A percentile compares a stretch with the other conserved stretches of the same genome.
These are phyloP conservation scores for Microthlaspi erraticum DNA, from an alignment of 345 rosid species.

Conservation along the genomic window DNA sequence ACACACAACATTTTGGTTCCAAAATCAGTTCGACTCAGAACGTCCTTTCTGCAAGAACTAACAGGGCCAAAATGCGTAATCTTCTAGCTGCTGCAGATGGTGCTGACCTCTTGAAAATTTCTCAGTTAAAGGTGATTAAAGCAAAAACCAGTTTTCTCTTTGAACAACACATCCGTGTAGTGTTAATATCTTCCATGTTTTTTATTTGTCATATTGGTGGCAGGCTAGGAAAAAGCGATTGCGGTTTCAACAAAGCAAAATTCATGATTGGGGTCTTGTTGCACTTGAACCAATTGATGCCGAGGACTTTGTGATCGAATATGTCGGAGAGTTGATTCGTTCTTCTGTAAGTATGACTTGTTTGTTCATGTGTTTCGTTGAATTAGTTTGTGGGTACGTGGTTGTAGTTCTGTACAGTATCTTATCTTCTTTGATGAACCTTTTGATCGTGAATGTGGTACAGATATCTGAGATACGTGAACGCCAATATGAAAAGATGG, in stretches of 20 bases:
- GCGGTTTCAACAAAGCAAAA: constrained; percentile 91
- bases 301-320: constrained; percentile 97
- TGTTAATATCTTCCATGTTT: background rate
- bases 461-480: constrained; percentile 99
- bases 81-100: constrained; percentile 99
- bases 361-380: constrained; percentile 8
- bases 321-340: constrained; percentile 98
- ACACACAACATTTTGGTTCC: constrained; percentile 50
- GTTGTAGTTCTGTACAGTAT: constrained; percentile 16
- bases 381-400: background rate
- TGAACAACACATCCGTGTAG: constrained; percentile 24
- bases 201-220: constrained; percentile 17
- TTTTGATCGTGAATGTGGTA: constrained; percentile 23
- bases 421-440: constrained; percentile 20
- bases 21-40: constrained; percentile 61
- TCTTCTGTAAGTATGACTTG: constrained; percentile 63
- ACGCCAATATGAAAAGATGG: constrained; percentile 92
- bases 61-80: constrained; percentile 91
- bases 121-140: constrained; percentile 81
- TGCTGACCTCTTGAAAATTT: constrained; percentile 88
- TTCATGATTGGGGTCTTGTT: constrained; percentile 99
- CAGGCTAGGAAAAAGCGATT: constrained; percentile 95
- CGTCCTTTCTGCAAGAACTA: constrained; percentile 94
- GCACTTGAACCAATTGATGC: constrained; percentile 95
- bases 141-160: constrained; percentile 27